Evolutionary conservation across 768 basidiomycete species (phyloP).

Genomic region (Termitomyces sp.): DNA sequence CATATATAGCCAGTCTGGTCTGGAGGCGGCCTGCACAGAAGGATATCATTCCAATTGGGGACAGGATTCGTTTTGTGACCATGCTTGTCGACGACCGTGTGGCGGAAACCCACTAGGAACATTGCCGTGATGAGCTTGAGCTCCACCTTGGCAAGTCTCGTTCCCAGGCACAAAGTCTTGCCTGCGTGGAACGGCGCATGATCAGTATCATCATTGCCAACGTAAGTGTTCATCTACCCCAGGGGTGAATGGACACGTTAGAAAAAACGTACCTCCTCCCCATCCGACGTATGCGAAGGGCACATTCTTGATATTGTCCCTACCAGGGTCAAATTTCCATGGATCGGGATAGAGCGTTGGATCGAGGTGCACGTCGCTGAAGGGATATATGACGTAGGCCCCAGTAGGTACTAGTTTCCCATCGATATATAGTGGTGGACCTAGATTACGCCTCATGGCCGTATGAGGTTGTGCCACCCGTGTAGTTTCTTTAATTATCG

Average conservation of each 20-base stretch:
- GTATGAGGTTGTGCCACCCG: constrained; percentile 75
- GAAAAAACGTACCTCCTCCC: constrained; percentile 61
- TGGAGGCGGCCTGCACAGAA: constrained; percentile 55
- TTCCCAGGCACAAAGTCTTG: constrained; percentile 65
- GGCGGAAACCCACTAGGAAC: constrained; percentile 60
- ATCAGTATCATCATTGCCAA: constrained; percentile 6
- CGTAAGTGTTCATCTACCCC: constrained; percentile 3
- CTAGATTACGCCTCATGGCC: constrained; percentile 76
- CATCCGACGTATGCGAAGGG: constrained; percentile 67
- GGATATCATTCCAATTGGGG: constrained; percentile 77
- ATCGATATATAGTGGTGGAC: constrained; percentile 64
- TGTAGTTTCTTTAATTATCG: constrained; percentile 70
- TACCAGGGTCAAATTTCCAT: constrained; percentile 69
- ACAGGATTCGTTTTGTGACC: constrained; percentile 38
- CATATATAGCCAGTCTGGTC: constrained; percentile 47
- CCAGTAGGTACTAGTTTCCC: constrained; percentile 67
- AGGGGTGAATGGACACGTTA: constrained; percentile 5
- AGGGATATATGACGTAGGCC: constrained; percentile 73
- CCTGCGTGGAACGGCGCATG: constrained; percentile 32
- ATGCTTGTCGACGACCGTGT: constrained; percentile 46
- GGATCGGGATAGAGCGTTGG: constrained; percentile 68
- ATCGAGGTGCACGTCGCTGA: constrained; percentile 74
- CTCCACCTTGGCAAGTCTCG: constrained; percentile 68
- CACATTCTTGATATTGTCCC: constrained; percentile 36
- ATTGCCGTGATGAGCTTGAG: constrained; percentile 67